Conservation (phyloP, 2,329 filamentous ascomycete species). For the Aspergillaceae sp. region DNA sequence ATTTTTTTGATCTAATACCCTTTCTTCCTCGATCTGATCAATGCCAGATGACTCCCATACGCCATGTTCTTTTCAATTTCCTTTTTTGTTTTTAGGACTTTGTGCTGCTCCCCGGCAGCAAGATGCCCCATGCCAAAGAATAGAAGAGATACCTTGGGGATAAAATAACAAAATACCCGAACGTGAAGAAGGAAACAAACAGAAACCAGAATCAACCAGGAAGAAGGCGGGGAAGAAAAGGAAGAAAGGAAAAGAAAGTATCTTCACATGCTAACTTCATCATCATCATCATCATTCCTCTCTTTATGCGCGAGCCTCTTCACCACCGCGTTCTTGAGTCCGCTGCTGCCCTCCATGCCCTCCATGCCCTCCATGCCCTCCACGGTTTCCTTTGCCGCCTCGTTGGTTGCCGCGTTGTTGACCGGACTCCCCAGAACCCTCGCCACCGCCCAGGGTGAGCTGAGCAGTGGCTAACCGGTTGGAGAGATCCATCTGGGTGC, state of each 20-base stretch:
- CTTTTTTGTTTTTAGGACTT: slow-evolving; percentile 2
- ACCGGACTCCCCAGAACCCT: slow-evolving; percentile 28
- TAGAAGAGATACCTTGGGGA: background rate
- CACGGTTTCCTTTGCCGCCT: slow-evolving; percentile 37
- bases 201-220: background rate
- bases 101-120: slow-evolving; percentile 2
- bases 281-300: background rate
- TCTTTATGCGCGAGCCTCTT: slow-evolving; percentile 32
- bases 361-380: slow-evolving; percentile 24
- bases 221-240: background rate
- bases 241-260: slow-evolving; percentile 7
- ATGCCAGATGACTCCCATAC: slow-evolving; percentile 27
- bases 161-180: background rate
- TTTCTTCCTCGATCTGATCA: slow-evolving; percentile 13
- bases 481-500: slow-evolving; percentile 96
- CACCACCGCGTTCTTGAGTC: slow-evolving; percentile 28
- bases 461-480: slow-evolving; percentile 82
- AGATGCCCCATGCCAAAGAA: slow-evolving; percentile 8
- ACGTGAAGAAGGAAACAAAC: background rate
- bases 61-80: slow-evolving; percentile 20
- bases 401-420: slow-evolving; percentile 29
- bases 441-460: slow-evolving; percentile 50
- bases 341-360: slow-evolving; percentile 27
- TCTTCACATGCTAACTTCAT: slow-evolving; percentile 8
- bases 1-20: background rate